phyloP scores from a whole-genome alignment of 192 early-diverging fungal species.

The Dissophora globulifera region DNA sequence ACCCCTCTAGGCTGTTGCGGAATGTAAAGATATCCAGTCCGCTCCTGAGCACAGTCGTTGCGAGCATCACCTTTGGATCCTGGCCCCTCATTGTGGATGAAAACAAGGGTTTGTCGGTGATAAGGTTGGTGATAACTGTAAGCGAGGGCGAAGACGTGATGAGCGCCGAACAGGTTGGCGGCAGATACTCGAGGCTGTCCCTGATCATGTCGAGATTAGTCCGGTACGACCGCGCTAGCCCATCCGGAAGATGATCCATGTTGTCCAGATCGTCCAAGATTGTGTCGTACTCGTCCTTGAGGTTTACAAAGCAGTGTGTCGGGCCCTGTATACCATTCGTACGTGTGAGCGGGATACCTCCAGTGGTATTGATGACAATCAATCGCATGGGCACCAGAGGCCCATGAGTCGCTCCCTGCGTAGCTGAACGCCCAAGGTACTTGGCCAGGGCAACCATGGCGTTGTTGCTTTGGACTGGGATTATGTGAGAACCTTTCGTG shows the following conservation, averaged over 20 bases:
- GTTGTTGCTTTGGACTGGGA: conserved; percentile 58
- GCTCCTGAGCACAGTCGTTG: conserved; percentile 82
- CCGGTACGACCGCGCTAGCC: conserved; percentile 23
- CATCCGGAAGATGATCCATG: conserved; percentile 29
- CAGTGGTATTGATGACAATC: conserved; percentile 75
- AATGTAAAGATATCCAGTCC: conserved; percentile 73
- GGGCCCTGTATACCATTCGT: conserved; percentile 49
- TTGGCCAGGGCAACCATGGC: conserved; percentile 66
- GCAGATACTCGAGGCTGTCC: conserved; percentile 71
- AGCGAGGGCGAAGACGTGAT: conserved; percentile 67
- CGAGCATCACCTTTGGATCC: conserved; percentile 53
- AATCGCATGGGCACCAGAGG: conserved; percentile 63
- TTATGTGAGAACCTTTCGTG: conserved; percentile 46
- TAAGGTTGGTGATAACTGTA: conserved; percentile 74
- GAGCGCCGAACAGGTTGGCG: conserved; percentile 82
- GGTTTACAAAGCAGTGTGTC: conserved; percentile 81
- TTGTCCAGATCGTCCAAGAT: conserved; percentile 61
- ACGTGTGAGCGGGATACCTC: conserved; percentile 71
- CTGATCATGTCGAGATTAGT: conserved; percentile 69
- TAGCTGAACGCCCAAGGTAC: conserved; percentile 19
- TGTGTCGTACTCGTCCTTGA: conserved; percentile 77
- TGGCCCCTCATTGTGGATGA: conserved; percentile 58
- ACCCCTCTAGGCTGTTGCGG: conserved; percentile 62
- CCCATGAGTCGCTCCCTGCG: conserved; percentile 4
- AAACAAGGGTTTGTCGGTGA: conserved; percentile 81